Percentiles rank a stretch among this genome's conserved stretches.
These are phyloP conservation scores for Myxozyma neglecta DNA, from an alignment of 805 yeast species.

Conservation along the genomic window DNA sequence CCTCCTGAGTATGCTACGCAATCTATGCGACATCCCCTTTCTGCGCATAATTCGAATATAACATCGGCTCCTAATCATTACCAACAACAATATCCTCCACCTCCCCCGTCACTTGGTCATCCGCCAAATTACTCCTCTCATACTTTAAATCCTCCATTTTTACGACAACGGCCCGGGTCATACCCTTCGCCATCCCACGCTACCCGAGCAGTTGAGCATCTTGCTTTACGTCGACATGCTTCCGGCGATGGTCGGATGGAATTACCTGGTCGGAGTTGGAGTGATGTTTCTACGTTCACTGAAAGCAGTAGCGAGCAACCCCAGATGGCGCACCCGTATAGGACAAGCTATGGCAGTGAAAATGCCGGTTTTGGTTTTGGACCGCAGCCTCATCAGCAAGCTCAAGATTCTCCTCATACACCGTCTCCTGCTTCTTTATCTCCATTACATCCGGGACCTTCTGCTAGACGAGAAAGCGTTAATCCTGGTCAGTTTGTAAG, in stretches of 20 bases:
- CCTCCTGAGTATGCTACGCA: not conserved
- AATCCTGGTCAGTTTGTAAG: slow-evolving; percentile 24
- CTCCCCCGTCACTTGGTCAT: slow-evolving; percentile 2
- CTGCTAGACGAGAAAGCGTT: slow-evolving; percentile 16
- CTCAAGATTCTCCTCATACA: slow-evolving; percentile 10
- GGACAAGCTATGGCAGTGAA: slow-evolving; percentile 3
- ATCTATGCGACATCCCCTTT: not conserved
- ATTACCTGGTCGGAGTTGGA: slow-evolving; percentile 9
- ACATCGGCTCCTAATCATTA: not conserved
- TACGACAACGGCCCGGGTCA: slow-evolving; percentile 25
- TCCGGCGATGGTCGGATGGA: slow-evolving; percentile 17
- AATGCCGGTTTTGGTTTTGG: not conserved
- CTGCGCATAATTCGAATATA: slow-evolving; percentile 1
- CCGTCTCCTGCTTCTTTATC: slow-evolving; percentile 18
- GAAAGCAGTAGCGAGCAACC: slow-evolving; percentile 12
- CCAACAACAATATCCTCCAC: slow-evolving; percentile 10
- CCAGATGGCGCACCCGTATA: not conserved
- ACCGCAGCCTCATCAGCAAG: slow-evolving; percentile 10
- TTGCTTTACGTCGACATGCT: slow-evolving; percentile 19
- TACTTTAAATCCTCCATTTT: slow-evolving; percentile 13
- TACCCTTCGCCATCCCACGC: slow-evolving; percentile 21
- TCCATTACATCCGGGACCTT: slow-evolving; percentile 12
- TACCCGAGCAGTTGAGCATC: slow-evolving; percentile 1
- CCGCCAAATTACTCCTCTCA: not conserved
- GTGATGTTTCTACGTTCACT: slow-evolving; percentile 17